phyloP scores from a whole-genome alignment of 306 rosid genomes.

The Fragaria nilgerrensis region DNA sequence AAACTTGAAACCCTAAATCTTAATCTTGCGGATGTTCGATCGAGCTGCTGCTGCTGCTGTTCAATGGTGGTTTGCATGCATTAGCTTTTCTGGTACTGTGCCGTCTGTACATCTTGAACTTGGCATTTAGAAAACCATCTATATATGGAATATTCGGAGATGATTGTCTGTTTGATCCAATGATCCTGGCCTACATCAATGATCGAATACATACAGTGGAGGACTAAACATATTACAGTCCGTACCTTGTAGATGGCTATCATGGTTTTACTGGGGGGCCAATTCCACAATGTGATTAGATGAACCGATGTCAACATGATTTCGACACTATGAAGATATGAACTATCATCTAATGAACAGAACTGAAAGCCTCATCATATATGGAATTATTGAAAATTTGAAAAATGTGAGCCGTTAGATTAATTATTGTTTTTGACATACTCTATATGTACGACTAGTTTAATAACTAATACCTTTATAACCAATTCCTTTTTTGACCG shows the following conservation, averaged over 20 bases:
- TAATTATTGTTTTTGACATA: too few species aligned
- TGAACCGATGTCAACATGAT: not conserved
- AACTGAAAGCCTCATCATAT: too few species aligned
- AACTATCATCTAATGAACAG: not conserved
- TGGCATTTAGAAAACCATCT: not conserved
- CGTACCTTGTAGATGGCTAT: not conserved
- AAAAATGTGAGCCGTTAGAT: too few species aligned
- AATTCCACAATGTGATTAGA: too few species aligned
- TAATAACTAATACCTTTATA: too few species aligned
- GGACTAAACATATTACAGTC: too few species aligned
- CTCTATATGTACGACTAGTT: too few species aligned
- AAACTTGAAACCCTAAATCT: too few species aligned
- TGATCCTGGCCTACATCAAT: not conserved
- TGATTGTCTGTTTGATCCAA: not conserved
- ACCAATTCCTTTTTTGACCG: too few species aligned
- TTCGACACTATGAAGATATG: not conserved
- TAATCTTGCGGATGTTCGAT: too few species aligned
- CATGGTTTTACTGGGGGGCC: not conserved
- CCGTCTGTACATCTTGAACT: not conserved
- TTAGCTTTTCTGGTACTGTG: not conserved
- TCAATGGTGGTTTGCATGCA: not conserved
- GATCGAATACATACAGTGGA: not conserved
- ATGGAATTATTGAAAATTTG: too few species aligned
- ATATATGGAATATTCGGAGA: not conserved
- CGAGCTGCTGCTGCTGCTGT: not conserved